Percentiles rank a stretch among this genome's conserved stretches.
Evolutionary conservation across 495 filamentous ascomycete species (phyloP).

Genomic region (Tuber microsphaerosporum): DNA sequence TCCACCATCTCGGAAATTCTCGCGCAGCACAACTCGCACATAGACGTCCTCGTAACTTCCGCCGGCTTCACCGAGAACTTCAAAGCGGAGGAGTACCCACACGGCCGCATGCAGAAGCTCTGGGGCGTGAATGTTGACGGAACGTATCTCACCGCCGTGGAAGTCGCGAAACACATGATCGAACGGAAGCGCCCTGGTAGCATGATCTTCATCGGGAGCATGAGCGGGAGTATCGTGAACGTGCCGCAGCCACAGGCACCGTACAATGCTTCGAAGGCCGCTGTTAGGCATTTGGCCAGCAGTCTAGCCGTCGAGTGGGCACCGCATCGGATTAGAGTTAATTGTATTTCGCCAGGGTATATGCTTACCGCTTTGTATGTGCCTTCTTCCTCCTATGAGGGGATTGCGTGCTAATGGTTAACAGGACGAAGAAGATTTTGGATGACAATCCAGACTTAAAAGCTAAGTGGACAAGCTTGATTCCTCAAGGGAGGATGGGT

Average conservation of each 20-base stretch:
- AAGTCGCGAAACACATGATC: conserved; percentile 83
- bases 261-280: conserved; percentile 85
- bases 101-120: conserved; percentile 81
- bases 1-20: conserved; percentile 62
- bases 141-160: conserved; percentile 65
- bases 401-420: not conserved
- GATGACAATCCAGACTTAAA: conserved; percentile 84
- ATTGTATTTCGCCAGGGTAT: conserved; percentile 86
- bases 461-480: conserved; percentile 80
- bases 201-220: conserved; percentile 91
- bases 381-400: not conserved
- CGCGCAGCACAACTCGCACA: conserved; percentile 41
- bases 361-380: conserved; percentile 87
- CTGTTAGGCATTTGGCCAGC: conserved; percentile 71
- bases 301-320: conserved; percentile 89
- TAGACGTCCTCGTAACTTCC: conserved; percentile 89
- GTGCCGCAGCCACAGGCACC: conserved; percentile 83
- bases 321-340: conserved; percentile 72
- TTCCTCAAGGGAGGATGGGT: conserved; percentile 88
- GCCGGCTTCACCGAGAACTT: conserved; percentile 96
- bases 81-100: conserved; percentile 77
- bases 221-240: conserved; percentile 88
- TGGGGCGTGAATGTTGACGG: conserved; percentile 94
- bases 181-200: conserved; percentile 67
- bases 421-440: conserved; percentile 84